A percentile compares a stretch with the other conserved stretches of the same genome.
phyloP scores from a whole-genome alignment of 148 eudicot species.

The Oxyria digyna region DNA sequence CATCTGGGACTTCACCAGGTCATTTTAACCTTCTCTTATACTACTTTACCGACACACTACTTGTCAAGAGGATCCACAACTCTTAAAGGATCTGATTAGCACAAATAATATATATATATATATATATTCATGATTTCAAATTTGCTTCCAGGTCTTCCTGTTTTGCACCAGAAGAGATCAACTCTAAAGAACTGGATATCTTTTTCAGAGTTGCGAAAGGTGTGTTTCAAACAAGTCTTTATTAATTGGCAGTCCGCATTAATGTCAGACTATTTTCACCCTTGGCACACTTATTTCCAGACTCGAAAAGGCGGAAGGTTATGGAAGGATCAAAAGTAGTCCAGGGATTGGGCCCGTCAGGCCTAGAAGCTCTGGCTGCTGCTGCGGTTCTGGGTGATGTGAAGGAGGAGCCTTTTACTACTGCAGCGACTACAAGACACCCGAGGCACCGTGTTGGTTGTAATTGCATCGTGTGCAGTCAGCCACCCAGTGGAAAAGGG shows the following conservation, averaged over 20 bases:
- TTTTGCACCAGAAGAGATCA: constrained; percentile 50
- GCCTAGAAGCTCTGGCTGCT: constrained; percentile 76
- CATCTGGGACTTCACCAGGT: constrained; percentile 78
- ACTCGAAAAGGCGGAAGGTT: constrained; percentile 32
- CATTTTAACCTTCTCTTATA: constrained; percentile 8
- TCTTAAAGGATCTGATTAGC: neutral
- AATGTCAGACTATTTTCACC: neutral
- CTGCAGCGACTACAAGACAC: constrained; percentile 76
- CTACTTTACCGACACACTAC: neutral
- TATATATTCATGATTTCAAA: neutral
- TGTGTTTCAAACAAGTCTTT: too few relatives aligned
- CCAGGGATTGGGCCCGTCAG: constrained; percentile 52
- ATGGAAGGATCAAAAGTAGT: constrained; percentile 21
- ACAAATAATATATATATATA: too few relatives aligned
- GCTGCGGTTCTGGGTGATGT: constrained; percentile 40
- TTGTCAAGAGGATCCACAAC: neutral
- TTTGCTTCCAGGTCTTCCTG: constrained; percentile 56
- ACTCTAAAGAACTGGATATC: constrained; percentile 42
- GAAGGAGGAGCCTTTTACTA: constrained; percentile 42
- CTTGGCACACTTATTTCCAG: too few relatives aligned
- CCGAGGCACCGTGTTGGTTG: constrained; percentile 91
- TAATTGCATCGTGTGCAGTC: constrained; percentile 86
- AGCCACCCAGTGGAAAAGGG: constrained; percentile 92
- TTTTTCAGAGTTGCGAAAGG: constrained; percentile 35
- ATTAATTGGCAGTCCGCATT: neutral